A percentile compares a stretch with the other conserved stretches of the same genome.
Conservation (phyloP, 495 filamentous ascomycete genomes). For the Pseudomonodictys pantanalensis region DNA sequence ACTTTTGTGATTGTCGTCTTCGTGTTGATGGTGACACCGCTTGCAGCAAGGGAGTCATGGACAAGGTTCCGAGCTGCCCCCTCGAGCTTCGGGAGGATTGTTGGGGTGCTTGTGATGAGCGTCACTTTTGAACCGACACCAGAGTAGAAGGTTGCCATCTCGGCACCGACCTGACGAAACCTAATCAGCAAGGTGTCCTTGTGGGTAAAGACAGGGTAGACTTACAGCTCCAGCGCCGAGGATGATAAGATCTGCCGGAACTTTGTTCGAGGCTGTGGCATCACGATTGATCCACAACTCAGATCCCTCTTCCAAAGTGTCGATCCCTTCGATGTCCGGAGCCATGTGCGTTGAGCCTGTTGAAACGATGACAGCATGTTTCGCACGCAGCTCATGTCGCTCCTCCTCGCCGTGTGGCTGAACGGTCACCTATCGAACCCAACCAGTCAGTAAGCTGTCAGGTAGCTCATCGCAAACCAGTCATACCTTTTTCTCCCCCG, state of each 20-base stretch:
- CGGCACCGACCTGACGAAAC: no score
- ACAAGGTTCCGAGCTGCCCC: conserved; percentile 24
- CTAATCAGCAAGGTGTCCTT: no score
- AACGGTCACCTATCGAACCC: conserved; percentile 8
- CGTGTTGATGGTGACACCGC: not conserved
- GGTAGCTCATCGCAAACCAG: no score
- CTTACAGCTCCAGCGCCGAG: conserved; percentile 30
- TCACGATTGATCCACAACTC: conserved; percentile 28
- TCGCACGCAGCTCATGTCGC: conserved; percentile 14
- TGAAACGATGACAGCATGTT: conserved; percentile 21
- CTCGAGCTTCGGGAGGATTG: conserved; percentile 33
- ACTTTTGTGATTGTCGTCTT: not conserved
- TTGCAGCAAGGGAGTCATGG: conserved; percentile 12
- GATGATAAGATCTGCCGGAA: conserved; percentile 30
- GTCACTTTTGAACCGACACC: conserved; percentile 29
- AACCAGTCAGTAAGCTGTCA: no score
- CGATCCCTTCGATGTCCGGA: conserved; percentile 16
- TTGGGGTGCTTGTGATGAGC: conserved; percentile 16
- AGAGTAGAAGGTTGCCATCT: conserved; percentile 35
- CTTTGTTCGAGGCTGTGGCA: conserved; percentile 18
- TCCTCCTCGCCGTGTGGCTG: conserved; percentile 1
- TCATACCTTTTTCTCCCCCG: conserved; percentile 12
- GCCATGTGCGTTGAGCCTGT: conserved; percentile 19
- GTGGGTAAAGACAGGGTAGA: no score
- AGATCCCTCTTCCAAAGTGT: not conserved